A percentile compares a stretch with the other conserved stretches of the same genome.
phyloP scores from a whole-genome alignment of 768 basidiomycete species.

The Favolaschia claudopus region DNA sequence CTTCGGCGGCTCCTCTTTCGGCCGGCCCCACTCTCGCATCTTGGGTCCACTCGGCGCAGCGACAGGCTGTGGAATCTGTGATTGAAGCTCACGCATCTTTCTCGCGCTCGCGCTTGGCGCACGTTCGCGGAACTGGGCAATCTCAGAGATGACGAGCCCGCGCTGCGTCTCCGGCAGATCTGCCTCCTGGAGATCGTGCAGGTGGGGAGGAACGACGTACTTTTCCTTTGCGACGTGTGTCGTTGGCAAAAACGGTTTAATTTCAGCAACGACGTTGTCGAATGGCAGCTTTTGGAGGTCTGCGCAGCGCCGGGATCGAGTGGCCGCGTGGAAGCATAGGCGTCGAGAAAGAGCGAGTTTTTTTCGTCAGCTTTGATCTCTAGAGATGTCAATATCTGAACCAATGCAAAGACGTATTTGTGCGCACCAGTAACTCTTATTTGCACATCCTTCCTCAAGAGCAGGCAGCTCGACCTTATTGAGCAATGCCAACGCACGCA shows the following conservation, averaged over 20 bases:
- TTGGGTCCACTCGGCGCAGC: constrained; percentile 77
- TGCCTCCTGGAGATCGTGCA: constrained; percentile 95
- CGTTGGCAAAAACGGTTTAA: constrained; percentile 79
- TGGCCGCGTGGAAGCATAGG: constrained; percentile 58
- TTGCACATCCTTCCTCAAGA: constrained; percentile 58
- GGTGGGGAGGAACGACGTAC: constrained; percentile 93
- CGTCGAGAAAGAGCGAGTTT: constrained; percentile 86
- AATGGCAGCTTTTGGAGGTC: constrained; percentile 71
- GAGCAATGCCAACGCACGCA: constrained; percentile 66
- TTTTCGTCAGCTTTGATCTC: constrained; percentile 98
- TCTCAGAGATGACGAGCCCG: constrained; percentile 93
- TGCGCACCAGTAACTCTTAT: constrained; percentile 67
- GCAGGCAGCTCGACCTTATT: constrained; percentile 59
- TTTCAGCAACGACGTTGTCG: constrained; percentile 70
- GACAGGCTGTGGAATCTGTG: constrained; percentile 56
- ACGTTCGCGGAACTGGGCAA: constrained; percentile 94
- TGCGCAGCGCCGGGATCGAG: constrained; percentile 41
- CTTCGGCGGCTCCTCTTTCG: constrained; percentile 48
- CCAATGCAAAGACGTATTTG: constrained; percentile 55
- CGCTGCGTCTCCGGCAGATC: constrained; percentile 95
- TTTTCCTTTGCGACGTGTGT: constrained; percentile 81
- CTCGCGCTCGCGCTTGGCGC: constrained; percentile 89
- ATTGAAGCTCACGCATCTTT: constrained; percentile 80
- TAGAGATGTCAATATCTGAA: constrained; percentile 52
- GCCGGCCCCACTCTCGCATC: constrained; percentile 81